These are phyloP conservation scores for Monosporascus sp. DNA, from an alignment of 2,329 filamentous ascomycete genomes.

Conservation along the genomic window DNA sequence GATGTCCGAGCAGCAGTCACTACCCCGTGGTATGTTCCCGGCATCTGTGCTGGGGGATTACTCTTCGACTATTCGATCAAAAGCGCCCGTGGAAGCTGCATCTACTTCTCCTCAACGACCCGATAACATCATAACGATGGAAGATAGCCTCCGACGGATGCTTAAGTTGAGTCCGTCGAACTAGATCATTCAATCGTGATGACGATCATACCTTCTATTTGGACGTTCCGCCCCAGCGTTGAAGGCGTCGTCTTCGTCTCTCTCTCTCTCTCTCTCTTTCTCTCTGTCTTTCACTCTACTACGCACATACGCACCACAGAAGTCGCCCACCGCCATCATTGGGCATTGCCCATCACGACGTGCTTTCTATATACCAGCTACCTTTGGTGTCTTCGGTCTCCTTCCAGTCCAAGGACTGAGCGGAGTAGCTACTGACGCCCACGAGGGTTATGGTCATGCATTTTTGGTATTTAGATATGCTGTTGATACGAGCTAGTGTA, in stretches of 20 bases:
- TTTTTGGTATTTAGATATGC: conserved; percentile 23
- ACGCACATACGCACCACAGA: background rate
- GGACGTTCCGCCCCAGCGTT: conserved; percentile 11
- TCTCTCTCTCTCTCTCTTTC: background rate
- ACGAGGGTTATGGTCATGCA: conserved; percentile 19
- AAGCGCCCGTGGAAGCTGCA: conserved; percentile 5
- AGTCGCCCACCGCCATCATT: background rate
- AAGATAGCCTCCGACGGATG: conserved; percentile 48
- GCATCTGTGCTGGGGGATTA: conserved; percentile 17
- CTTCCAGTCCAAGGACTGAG: conserved; percentile 12
- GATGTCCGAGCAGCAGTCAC: conserved; percentile 1
- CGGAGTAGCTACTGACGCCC: conserved; percentile 16
- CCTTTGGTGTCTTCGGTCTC: conserved; percentile 2
- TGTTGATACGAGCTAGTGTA: conserved; percentile 12
- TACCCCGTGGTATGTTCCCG: conserved; percentile 21
- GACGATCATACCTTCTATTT: conserved; percentile 2
- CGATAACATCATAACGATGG: conserved; percentile 43
- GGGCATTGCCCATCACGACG: background rate
- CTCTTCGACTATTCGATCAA: conserved; percentile 8
- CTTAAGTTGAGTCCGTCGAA: conserved; percentile 34
- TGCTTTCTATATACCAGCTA: background rate
- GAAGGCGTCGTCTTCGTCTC: conserved; percentile 8
- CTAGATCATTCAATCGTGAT: conserved; percentile 7
- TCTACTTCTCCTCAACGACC: conserved; percentile 16
- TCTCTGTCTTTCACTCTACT: background rate